A percentile compares a stretch with the other conserved stretches of the same genome.
These are phyloP conservation scores for Sphenostylis stenocarpa DNA, from an alignment of 306 rosid species.

Conservation along the genomic window DNA sequence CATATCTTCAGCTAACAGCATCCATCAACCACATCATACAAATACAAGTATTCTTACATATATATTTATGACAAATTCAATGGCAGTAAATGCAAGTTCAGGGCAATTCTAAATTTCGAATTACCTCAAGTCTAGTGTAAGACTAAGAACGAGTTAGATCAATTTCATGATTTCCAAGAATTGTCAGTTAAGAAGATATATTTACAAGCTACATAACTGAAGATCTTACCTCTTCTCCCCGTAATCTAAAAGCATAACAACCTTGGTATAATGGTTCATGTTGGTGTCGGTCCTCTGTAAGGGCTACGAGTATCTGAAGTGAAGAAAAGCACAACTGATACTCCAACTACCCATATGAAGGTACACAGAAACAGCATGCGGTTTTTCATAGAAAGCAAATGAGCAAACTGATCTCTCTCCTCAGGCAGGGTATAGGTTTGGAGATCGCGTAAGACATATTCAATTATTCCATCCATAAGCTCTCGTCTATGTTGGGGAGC, in stretches of 20 bases:
- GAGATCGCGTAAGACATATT: slow-evolving; percentile 43
- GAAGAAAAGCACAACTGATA: slow-evolving; percentile 38
- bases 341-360: slow-evolving; percentile 51
- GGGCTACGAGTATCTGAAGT: slow-evolving; percentile 33
- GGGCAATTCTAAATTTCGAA: not conserved
- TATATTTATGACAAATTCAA: not conserved
- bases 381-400: slow-evolving; percentile 36
- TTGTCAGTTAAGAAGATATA: not conserved
- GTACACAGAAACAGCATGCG: slow-evolving; percentile 34
- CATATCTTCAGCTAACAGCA: not conserved
- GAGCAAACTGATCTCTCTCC: slow-evolving; percentile 37
- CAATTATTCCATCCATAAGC: slow-evolving; percentile 53
- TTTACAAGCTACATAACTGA: not conserved
- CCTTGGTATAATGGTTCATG: slow-evolving; percentile 43
- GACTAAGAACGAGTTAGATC: not conserved
- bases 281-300: slow-evolving; percentile 47
- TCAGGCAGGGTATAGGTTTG: slow-evolving; percentile 24
- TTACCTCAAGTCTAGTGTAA: not conserved
- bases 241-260: not conserved
- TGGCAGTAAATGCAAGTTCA: slow-evolving; percentile 9
- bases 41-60: not conserved
- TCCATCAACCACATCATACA: slow-evolving; percentile 17
- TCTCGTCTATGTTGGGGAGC: slow-evolving; percentile 55
- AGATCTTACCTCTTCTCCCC: slow-evolving; percentile 21
- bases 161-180: slow-evolving; percentile 41